These are phyloP conservation scores for Alternaria brassicicola DNA, from an alignment of 2,329 filamentous ascomycete species.

Conservation along the genomic window DNA sequence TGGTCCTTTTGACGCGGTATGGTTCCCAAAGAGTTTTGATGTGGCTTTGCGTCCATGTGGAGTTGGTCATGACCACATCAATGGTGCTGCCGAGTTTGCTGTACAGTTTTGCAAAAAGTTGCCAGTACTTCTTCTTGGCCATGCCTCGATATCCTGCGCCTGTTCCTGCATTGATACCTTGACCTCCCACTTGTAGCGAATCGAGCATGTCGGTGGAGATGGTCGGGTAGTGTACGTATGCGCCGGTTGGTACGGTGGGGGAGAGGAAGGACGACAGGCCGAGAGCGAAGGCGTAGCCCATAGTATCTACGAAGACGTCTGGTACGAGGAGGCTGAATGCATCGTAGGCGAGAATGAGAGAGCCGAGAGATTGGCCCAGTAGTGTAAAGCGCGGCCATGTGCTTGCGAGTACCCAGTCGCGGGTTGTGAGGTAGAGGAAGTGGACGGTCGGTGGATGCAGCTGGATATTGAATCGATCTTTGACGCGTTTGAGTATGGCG, in stretches of 20 bases:
- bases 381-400: slow-evolving; percentile 94
- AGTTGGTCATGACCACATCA: slow-evolving; percentile 97
- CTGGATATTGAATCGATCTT: slow-evolving; percentile 87
- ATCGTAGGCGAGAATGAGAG: slow-evolving; percentile 85
- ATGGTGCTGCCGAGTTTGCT: slow-evolving; percentile 80
- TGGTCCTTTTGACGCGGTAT: slow-evolving; percentile 50
- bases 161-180: slow-evolving; percentile 82
- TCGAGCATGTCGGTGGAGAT: slow-evolving; percentile 98
- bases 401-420: slow-evolving; percentile 82
- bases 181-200: slow-evolving; percentile 65
- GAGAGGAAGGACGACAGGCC: slow-evolving; percentile 85
- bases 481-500: slow-evolving; percentile 76
- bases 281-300: slow-evolving; percentile 94
- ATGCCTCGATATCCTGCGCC: slow-evolving; percentile 73
- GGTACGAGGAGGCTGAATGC: slow-evolving; percentile 91
- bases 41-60: slow-evolving; percentile 83
- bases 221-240: slow-evolving; percentile 97
- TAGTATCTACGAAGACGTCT: slow-evolving; percentile 94
- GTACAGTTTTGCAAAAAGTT: slow-evolving; percentile 81
- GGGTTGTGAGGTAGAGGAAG: slow-evolving; percentile 89
- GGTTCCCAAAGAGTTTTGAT: slow-evolving; percentile 79
- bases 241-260: slow-evolving; percentile 77
- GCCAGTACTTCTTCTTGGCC: slow-evolving; percentile 84
- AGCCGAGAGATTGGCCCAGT: slow-evolving; percentile 90
- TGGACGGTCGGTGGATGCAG: slow-evolving; percentile 81